Base-by-base conservation (phyloP, 116 monocot genomes). In the Posidonia oceanica region DNA sequence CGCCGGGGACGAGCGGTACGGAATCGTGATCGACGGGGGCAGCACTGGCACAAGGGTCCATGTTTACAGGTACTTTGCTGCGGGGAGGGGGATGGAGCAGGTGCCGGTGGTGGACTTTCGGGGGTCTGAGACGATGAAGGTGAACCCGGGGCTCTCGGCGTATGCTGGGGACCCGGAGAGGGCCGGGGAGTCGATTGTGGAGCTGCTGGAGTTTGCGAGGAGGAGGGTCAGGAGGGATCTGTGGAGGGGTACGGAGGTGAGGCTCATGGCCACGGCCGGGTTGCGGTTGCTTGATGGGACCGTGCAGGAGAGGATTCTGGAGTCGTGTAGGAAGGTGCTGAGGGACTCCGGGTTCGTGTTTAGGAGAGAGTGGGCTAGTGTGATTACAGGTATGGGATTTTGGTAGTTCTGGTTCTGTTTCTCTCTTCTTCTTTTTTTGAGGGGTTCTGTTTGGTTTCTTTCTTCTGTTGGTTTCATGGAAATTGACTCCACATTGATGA, bases 21-120 rank as follows among this genome's bases (percentile, higher is more conserved):
- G 74, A 51, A 76, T 95, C 18, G 66, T 91, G 21, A 95, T 95
- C 65, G 95, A 91, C 68, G 95, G 80, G 23, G 95, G 95, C 37
- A 95, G 91, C 76, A 84, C 95, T 0, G 95, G 91, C n/a, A 84
- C 88, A 4, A 69, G 95, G 76, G 81, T 95, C 60, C 95, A 95
- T 68, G 88, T 95, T 5, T 87, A 86, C 65, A 80, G 60, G 18
- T 86, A 79, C 36, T 36, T 62, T 37, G 36, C 7, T 6, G 29
- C 29, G 29, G 29, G 29, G 29, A 29, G 29, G 29, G 57, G 71
- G 14, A 17, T 57, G 73, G 79, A 67, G 14, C 14, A 36, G 51
- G 44, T 82, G 40, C 83, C 91, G 36, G 74, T 55, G 21, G 55
- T 91, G 17, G 88, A 88, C 79, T 70, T 81, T 7, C 78, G 39